Evolutionary conservation across 1,284 basidiomycete species (phyloP), one percentile per base, ranked within the genome.

Genomic region (Ustilago curta): DNA sequence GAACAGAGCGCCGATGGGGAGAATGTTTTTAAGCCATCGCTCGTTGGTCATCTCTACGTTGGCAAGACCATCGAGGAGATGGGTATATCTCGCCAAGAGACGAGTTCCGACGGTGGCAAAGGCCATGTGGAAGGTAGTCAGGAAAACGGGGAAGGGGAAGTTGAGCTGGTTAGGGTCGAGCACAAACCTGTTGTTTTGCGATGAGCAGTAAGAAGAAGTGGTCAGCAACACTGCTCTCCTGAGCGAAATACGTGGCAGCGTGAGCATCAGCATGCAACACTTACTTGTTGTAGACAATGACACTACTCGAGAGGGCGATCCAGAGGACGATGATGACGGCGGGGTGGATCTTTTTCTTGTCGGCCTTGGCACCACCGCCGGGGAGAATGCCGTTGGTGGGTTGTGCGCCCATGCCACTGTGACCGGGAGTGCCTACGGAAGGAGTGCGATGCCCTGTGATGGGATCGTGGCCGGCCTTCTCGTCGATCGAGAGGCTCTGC

Each of bases 1-100:
- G 88, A 98, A 97, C 70, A 98, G 90, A 39, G 94, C 84, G 29
- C 95, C 95, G 75, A 98, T 96, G 45, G 95, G 95, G 9, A 97
- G 88, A 78, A 98, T 97, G 50, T 93, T 94, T 75, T 90, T 90
- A 65, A 76, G 62, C 76, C 77, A 81, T 77, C 86, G 59, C 50
- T 85, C 86, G 81, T 77, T 86, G 80, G 91, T 91, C 88, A 97
- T 91, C 81, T 91, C 91, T 23, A 84, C 82, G 79, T 97, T 93
- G 82, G 92, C 93, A 18, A 90, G 90, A 51, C 92, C 94, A 79
- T 97, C 93, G n/a, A 98, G 88, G 3, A 98, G 89, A 57, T 88
- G 88, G 0, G 96, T 98, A 43, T 94, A 97, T 45, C 92, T 90
- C 75, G 94, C 91, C 42, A 98, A 88, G 4, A 97, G 86, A 43